A percentile compares a stretch with the other conserved stretches of the same genome.
Conservation (phyloP, 768 basidiomycete species). For the Lentinula detonsa region DNA sequence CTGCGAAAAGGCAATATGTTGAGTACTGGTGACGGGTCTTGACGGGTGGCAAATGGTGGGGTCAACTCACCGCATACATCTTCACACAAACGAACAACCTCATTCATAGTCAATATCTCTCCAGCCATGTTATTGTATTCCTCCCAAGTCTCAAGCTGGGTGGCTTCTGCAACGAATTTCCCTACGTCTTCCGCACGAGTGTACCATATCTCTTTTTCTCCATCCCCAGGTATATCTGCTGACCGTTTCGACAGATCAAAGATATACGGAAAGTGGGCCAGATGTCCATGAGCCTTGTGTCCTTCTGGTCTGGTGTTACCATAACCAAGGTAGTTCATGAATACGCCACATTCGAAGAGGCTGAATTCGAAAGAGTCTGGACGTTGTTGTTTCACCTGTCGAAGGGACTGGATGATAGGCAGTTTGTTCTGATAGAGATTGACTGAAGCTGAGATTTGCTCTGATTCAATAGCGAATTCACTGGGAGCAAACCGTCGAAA, state of each 20-base stretch:
- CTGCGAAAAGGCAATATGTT: background rate
- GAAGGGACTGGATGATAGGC: background rate
- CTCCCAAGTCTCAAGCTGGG: slow-evolving; percentile 2
- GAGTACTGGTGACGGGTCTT: background rate
- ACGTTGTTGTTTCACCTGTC: background rate
- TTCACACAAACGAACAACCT: background rate
- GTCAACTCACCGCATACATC: background rate
- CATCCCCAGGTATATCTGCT: slow-evolving; percentile 5
- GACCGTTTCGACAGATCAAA: slow-evolving; percentile 1
- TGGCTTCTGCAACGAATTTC: slow-evolving; percentile 1
- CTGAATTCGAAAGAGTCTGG: slow-evolving; percentile 1
- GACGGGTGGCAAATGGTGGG: background rate
- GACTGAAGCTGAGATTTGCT: background rate
- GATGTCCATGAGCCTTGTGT: background rate
- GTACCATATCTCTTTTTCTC: background rate
- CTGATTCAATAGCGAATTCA: slow-evolving; percentile 1
- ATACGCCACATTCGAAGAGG: background rate
- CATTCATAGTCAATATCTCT: background rate
- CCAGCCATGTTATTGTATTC: slow-evolving; percentile 3
- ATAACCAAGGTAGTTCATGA: slow-evolving; percentile 2
- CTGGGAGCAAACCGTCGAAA: slow-evolving; percentile 5
- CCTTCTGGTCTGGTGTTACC: slow-evolving; percentile 1
- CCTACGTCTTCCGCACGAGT: slow-evolving; percentile 3
- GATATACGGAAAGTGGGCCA: background rate
- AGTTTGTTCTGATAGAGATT: background rate